Evolutionary conservation across 2,329 filamentous ascomycete genomes (phyloP), one percentile per base, ranked within the genome.

Genomic region (Verticillium nonalfalfae): DNA sequence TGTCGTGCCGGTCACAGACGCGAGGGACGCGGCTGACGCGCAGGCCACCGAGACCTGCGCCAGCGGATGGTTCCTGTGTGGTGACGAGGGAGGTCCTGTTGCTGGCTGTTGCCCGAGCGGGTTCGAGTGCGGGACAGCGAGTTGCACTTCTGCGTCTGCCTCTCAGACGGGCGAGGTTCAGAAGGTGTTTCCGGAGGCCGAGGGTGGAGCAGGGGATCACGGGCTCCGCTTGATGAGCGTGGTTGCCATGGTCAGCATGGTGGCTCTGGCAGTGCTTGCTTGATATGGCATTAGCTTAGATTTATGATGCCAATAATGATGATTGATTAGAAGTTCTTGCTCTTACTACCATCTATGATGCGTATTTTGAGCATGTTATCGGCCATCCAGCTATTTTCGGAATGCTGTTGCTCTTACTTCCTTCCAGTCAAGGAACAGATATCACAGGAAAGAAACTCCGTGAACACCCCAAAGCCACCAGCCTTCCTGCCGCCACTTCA

Each of bases 71-170:
- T 89, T 85, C 65, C 66, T 97, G 82, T 84, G 86, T 80, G 68
- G 84, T 73, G 61, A 79, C 13, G 77, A 76, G 2, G 82, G 75
- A 0, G 83, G 83, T n/a, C 78, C 82, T 0, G 85, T 89, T 0
- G 87, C 92, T 0, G 93, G 92, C 7, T 98, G 94, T 73, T 98
- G 94, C 79, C 93, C 93, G 0, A 81, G 76, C 52, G 90, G 91
- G 1, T 96, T 89, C 73, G 74, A 74, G 3, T 96, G 92, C 74
- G 92, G 90, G 1, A 81, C 81, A 21, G 84, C 82, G 26, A 92
- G 88, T 71, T 96, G 91, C 75, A 88, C 86, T 35, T 82, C 85
- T 5, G 72, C 71, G 45, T 78, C 76, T 57, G 79, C 75, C 7
- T 80, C 79, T 7, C 77, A 79, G 56, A 87, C 84, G n/a, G 82